phyloP scores from a whole-genome alignment of 768 basidiomycete genomes.

The Favolaschia claudopus region DNA sequence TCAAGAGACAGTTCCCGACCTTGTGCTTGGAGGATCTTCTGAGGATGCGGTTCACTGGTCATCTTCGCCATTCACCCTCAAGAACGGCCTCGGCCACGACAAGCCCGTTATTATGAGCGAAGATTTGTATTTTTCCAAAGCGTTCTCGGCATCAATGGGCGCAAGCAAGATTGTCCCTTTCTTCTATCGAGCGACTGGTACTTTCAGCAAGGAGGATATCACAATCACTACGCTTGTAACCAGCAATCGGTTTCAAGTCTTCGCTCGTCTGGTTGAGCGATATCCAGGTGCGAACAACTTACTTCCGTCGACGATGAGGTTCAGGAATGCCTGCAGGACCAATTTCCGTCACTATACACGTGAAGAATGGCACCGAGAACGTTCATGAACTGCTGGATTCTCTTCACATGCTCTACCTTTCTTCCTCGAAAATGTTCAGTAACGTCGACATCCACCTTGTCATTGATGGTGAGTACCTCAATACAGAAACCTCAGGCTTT shows the following conservation, averaged over 20 bases:
- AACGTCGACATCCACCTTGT: constrained; percentile 90
- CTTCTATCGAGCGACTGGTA: constrained; percentile 73
- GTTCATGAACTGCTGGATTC: constrained; percentile 62
- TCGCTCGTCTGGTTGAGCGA: constrained; percentile 74
- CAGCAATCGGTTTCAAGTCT: constrained; percentile 76
- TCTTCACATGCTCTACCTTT: constrained; percentile 71
- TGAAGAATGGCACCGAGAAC: constrained; percentile 59
- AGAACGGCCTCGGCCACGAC: constrained; percentile 42
- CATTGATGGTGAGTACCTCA: constrained; percentile 52
- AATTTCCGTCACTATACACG: constrained; percentile 84
- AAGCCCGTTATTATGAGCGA: constrained; percentile 49
- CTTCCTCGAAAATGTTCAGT: constrained; percentile 67
- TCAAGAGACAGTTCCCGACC: constrained; percentile 19
- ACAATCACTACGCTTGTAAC: constrained; percentile 90
- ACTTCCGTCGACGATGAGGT: background rate
- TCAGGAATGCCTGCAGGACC: constrained; percentile 59
- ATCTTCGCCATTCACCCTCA: constrained; percentile 42
- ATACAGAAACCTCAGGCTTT: background rate
- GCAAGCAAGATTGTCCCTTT: constrained; percentile 83
- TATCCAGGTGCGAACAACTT: constrained; percentile 65
- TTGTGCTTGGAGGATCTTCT: constrained; percentile 1
- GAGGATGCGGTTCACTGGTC: constrained; percentile 38
- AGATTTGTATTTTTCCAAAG: constrained; percentile 69
- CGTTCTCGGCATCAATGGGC: constrained; percentile 71
- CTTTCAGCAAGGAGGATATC: constrained; percentile 69